A percentile compares a stretch with the other conserved stretches of the same genome.
phyloP scores from a whole-genome alignment of 495 filamentous ascomycete genomes.

The Cercophora newfieldiana region DNA sequence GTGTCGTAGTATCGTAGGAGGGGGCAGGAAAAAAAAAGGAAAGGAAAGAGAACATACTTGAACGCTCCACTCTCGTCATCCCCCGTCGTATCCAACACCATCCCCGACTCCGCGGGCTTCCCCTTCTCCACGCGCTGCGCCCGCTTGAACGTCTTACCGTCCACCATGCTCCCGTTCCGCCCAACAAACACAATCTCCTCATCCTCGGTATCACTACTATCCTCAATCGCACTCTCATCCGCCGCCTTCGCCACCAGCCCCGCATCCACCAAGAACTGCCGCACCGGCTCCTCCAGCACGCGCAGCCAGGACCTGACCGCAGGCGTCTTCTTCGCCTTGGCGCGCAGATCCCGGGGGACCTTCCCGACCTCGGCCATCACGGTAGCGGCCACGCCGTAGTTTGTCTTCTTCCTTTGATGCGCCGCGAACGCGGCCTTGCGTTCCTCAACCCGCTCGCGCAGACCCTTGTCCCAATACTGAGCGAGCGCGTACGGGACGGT shows the following conservation, averaged over 20 bases:
- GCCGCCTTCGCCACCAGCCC: slow-evolving; percentile 28
- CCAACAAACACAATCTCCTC: slow-evolving; percentile 95
- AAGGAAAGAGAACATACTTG: slow-evolving; percentile 58
- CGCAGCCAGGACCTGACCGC: slow-evolving; percentile 49
- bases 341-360: slow-evolving; percentile 61
- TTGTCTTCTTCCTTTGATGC: slow-evolving; percentile 26
- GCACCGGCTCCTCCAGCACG: slow-evolving; percentile 50
- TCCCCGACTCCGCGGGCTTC: slow-evolving; percentile 62
- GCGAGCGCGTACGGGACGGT: slow-evolving; percentile 87
- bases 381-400: background rate
- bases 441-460: slow-evolving; percentile 51
- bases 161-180: slow-evolving; percentile 70
- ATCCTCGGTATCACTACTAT: slow-evolving; percentile 60
- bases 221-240: slow-evolving; percentile 28
- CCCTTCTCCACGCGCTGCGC: slow-evolving; percentile 53
- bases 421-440: slow-evolving; percentile 34
- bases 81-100: slow-evolving; percentile 74
- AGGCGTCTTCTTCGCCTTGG: slow-evolving; percentile 49
- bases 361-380: slow-evolving; percentile 41
- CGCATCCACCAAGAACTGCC: slow-evolving; percentile 42
- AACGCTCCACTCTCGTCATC: slow-evolving; percentile 77
- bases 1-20: no score
- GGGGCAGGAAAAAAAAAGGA: slow-evolving; percentile 1
- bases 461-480: slow-evolving; percentile 76
- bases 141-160: slow-evolving; percentile 47